Percentiles rank a stretch among this genome's conserved stretches.
Evolutionary conservation across 176 grass and related monocot genomes (phyloP).

Genomic region (Bothriochloa decipiens): DNA sequence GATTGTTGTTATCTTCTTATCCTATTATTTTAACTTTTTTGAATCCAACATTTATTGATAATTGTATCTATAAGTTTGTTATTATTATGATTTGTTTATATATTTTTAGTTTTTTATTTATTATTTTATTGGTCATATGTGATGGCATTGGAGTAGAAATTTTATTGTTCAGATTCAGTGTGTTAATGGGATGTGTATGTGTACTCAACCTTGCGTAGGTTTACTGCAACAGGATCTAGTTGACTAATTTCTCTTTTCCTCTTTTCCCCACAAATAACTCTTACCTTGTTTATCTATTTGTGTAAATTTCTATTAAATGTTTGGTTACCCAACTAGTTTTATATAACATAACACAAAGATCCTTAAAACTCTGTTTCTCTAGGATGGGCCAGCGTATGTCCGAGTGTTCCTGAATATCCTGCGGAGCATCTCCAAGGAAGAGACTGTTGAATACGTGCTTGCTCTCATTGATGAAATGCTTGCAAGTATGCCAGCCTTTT

Average conservation of each 20-base stretch:
- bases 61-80: no score
- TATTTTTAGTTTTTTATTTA: no score
- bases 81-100: no score
- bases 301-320: no score
- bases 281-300: not conserved
- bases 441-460: constrained; percentile 92
- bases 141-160: no score
- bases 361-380: constrained; percentile 29
- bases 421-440: constrained; percentile 80
- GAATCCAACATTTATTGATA: no score
- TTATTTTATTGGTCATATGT: no score
- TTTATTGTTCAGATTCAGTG: no score
- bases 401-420: constrained; percentile 82
- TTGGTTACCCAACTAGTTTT: not conserved
- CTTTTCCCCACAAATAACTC: not conserved
- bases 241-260: not conserved
- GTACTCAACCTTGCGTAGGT: not conserved
- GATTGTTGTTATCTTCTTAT: no score
- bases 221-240: not conserved
- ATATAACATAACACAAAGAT: constrained; percentile 6
- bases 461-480: constrained; percentile 97
- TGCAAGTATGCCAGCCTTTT: constrained; percentile 50
- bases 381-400: constrained; percentile 86
- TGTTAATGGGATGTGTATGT: not conserved
- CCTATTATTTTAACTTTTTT: no score